These are phyloP conservation scores for Mycocentrospora acerina DNA, from an alignment of 2,329 filamentous ascomycete species.

Conservation along the genomic window DNA sequence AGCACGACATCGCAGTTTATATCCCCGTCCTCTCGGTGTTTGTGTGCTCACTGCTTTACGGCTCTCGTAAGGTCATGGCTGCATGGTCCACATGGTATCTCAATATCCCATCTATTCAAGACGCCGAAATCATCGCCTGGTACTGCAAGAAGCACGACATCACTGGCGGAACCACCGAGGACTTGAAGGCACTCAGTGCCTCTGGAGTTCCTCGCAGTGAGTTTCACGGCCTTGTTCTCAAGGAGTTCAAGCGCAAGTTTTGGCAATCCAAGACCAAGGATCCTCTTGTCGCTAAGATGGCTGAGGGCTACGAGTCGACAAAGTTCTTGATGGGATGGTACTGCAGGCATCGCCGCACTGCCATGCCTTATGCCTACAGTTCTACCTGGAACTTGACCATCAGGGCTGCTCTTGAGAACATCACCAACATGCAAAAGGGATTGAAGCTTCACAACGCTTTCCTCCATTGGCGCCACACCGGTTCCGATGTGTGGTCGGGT, in stretches of 20 bases:
- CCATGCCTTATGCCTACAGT: constrained; percentile 51
- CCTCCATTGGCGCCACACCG: constrained; percentile 55
- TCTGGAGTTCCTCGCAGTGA: constrained; percentile 33
- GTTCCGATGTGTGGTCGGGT: constrained; percentile 53
- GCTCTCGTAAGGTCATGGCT: constrained; percentile 52
- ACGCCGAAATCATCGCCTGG: constrained; percentile 50
- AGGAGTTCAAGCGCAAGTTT: constrained; percentile 43
- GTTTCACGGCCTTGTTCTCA: constrained; percentile 44
- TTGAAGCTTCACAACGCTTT: constrained; percentile 56
- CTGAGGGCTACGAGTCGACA: constrained; percentile 50
- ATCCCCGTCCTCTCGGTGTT: constrained; percentile 54
- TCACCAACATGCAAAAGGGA: constrained; percentile 53
- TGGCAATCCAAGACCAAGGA: constrained; percentile 45
- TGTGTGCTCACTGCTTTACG: constrained; percentile 50
- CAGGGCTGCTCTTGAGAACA: constrained; percentile 51
- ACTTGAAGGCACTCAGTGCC: constrained; percentile 27
- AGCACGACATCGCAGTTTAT: constrained; percentile 57
- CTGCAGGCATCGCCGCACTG: constrained; percentile 45
- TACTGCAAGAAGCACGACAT: constrained; percentile 26
- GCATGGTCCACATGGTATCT: constrained; percentile 58
- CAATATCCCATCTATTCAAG: constrained; percentile 47
- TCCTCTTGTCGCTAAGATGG: constrained; percentile 48
- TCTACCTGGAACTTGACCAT: constrained; percentile 56
- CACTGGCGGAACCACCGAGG: background rate
- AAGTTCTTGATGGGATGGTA: constrained; percentile 55